Percentiles rank a stretch among this genome's conserved stretches.
Conservation (phyloP, 2,329 filamentous ascomycete genomes). For the Colletotrichum navitas region DNA sequence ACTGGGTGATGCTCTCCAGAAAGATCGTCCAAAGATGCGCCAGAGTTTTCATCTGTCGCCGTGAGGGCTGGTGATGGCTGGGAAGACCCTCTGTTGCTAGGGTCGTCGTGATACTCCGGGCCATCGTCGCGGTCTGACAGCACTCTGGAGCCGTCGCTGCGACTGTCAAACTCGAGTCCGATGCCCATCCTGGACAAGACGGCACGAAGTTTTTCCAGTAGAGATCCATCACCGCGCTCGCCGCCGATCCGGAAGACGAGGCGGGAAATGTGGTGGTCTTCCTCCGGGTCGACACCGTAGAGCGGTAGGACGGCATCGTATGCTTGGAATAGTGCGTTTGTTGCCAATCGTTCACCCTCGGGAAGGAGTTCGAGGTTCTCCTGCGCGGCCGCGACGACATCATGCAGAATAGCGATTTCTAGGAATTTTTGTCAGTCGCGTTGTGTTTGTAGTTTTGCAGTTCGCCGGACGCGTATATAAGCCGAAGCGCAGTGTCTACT, state of each 20-base stretch:
- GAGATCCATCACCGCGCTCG: slow-evolving; percentile 65
- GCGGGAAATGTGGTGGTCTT: slow-evolving; percentile 81
- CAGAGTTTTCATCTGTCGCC: slow-evolving; percentile 4
- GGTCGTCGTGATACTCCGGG: not conserved
- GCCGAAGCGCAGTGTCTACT: no score
- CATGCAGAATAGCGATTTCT: slow-evolving; percentile 85
- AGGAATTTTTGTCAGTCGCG: slow-evolving; percentile 8
- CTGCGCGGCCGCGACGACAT: slow-evolving; percentile 81
- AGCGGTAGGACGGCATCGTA: slow-evolving; percentile 82
- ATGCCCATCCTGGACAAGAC: slow-evolving; percentile 79
- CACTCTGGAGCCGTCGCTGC: slow-evolving; percentile 29
- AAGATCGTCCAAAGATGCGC: not conserved
- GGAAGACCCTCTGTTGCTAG: not conserved
- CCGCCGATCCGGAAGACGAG: slow-evolving; percentile 85
- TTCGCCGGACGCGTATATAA: not conserved
- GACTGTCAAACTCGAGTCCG: slow-evolving; percentile 71
- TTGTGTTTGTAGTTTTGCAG: not conserved
- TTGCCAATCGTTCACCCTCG: slow-evolving; percentile 74
- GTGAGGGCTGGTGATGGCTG: not conserved
- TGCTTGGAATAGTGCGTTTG: slow-evolving; percentile 82
- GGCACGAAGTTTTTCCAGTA: slow-evolving; percentile 78
- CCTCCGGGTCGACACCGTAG: slow-evolving; percentile 77
- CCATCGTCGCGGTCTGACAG: slow-evolving; percentile 23
- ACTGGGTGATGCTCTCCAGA: not conserved
- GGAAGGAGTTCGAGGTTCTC: slow-evolving; percentile 68